These are phyloP conservation scores for Calycina marina DNA, from an alignment of 2,329 filamentous ascomycete genomes.

Conservation along the genomic window DNA sequence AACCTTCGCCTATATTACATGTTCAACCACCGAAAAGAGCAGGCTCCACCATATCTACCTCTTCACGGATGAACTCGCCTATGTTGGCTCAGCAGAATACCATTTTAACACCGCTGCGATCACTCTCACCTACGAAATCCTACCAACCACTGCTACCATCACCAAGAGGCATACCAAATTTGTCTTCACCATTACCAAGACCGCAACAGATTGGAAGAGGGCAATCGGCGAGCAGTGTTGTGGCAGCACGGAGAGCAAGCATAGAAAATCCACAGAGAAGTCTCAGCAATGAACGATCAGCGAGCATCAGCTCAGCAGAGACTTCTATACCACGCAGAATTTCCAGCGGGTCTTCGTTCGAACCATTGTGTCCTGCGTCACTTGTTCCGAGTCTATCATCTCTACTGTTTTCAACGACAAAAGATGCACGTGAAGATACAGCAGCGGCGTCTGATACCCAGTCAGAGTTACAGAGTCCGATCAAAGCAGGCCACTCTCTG, in stretches of 20 bases:
- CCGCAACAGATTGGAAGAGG: constrained; percentile 11
- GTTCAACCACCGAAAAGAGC: constrained; percentile 26
- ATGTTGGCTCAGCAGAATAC: constrained; percentile 24
- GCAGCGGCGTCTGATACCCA: constrained; percentile 1
- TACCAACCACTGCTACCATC: constrained; percentile 15
- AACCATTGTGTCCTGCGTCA: constrained; percentile 11
- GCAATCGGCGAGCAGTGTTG: constrained; percentile 14
- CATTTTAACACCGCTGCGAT: constrained; percentile 26
- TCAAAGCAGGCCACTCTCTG: constrained; percentile 37
- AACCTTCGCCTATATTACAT: constrained; percentile 23
- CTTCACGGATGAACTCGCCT: constrained; percentile 28
- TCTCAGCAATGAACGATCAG: constrained; percentile 15
- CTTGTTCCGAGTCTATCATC: constrained; percentile 10
- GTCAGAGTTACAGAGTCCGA: constrained; percentile 31
- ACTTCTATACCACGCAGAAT: constrained; percentile 11
- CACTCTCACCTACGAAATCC: constrained; percentile 36
- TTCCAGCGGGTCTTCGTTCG: constrained; percentile 10
- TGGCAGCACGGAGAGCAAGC: constrained; percentile 11
- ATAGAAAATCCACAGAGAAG: constrained; percentile 9
- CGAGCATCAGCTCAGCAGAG: constrained; percentile 16
- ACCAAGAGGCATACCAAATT: constrained; percentile 9
- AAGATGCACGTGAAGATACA: constrained; percentile 8
- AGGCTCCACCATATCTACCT: constrained; percentile 31
- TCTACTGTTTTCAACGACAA: constrained; percentile 12
- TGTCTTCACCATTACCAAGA: constrained; percentile 12